Conservation (phyloP, 2,329 filamentous ascomycete genomes). For the Calycina marina region DNA sequence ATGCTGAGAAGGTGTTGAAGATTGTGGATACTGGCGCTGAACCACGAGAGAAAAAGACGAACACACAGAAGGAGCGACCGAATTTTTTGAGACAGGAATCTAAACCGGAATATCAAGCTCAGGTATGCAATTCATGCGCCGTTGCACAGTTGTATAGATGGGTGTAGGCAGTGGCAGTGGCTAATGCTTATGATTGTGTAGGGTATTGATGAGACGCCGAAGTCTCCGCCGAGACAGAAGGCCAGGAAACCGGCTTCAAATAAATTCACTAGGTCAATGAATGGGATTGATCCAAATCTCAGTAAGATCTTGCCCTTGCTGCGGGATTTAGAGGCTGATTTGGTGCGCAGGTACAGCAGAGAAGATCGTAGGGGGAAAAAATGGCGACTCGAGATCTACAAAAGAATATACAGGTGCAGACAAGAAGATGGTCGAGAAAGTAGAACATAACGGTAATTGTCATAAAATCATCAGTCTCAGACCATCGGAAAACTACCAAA, state of each 20-base stretch:
- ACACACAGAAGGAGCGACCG: slow-evolving; percentile 9
- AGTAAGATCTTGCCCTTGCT: too few relatives aligned
- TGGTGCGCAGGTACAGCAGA: slow-evolving; percentile 7
- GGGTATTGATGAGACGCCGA: slow-evolving; percentile 20
- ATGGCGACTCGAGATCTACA: slow-evolving; percentile 1
- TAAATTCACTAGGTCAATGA: too few relatives aligned
- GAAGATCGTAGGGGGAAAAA: slow-evolving; percentile 3
- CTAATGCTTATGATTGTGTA: too few relatives aligned
- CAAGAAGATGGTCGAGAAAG: slow-evolving; percentile 13
- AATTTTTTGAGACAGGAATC: slow-evolving; percentile 14
- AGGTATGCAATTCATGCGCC: slow-evolving; percentile 8
- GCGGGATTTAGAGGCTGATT: too few relatives aligned
- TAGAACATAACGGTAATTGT: slow-evolving; percentile 12
- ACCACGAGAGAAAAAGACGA: slow-evolving; percentile 5
- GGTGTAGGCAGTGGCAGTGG: too few relatives aligned
- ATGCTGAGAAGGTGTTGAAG: slow-evolving; percentile 16
- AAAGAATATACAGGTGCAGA: slow-evolving; percentile 5
- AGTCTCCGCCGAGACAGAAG: slow-evolving; percentile 15
- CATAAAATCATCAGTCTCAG: slow-evolving; percentile 17
- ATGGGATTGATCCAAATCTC: too few relatives aligned
- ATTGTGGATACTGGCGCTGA: slow-evolving; percentile 15
- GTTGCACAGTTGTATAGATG: too few relatives aligned
- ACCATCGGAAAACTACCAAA: slow-evolving; percentile 11
- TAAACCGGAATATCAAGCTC: slow-evolving; percentile 16
- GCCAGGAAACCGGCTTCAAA: too few relatives aligned